Percentiles rank a stretch among this genome's conserved stretches.
phyloP scores from a whole-genome alignment of 306 rosid genomes.

The Lupinus albus region DNA sequence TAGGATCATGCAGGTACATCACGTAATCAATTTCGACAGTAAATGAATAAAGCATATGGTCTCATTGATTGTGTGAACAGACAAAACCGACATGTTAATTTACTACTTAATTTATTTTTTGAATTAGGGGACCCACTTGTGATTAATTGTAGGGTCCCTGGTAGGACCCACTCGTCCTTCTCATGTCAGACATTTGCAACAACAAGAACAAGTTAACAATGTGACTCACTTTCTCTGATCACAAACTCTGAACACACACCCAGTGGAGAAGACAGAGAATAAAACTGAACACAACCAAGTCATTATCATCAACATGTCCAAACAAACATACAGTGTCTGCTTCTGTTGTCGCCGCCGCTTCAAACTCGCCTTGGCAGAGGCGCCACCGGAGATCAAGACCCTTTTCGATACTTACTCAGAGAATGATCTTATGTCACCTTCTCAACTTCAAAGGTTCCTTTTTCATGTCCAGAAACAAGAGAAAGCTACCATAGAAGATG shows the following conservation, averaged over 20 bases:
- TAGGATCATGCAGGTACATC: too few species aligned
- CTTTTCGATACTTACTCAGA: slow-evolving; percentile 67
- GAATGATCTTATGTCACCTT: slow-evolving; percentile 67
- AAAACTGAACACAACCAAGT: not conserved
- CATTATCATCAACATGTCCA: slow-evolving; percentile 53
- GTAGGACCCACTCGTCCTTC: too few species aligned
- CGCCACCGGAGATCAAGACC: slow-evolving; percentile 70
- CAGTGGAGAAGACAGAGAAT: too few species aligned
- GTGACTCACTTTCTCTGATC: too few species aligned
- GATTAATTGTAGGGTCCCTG: too few species aligned
- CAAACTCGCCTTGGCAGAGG: slow-evolving; percentile 63
- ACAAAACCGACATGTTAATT: not conserved
- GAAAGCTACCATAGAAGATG: slow-evolving; percentile 57
- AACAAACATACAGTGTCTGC: slow-evolving; percentile 87
- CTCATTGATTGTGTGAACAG: not conserved
- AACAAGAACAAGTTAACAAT: too few species aligned
- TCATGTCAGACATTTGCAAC: too few species aligned
- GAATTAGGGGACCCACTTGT: too few species aligned
- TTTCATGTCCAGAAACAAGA: slow-evolving; percentile 67
- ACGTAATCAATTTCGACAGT: too few species aligned
- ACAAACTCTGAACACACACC: too few species aligned
- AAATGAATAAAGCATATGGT: not conserved
- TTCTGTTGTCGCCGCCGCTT: slow-evolving; percentile 88
- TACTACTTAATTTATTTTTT: too few species aligned
- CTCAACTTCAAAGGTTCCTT: slow-evolving; percentile 65